Evolutionary conservation across 2,329 filamentous ascomycete genomes (phyloP).

Genomic region (Capronia americana): DNA sequence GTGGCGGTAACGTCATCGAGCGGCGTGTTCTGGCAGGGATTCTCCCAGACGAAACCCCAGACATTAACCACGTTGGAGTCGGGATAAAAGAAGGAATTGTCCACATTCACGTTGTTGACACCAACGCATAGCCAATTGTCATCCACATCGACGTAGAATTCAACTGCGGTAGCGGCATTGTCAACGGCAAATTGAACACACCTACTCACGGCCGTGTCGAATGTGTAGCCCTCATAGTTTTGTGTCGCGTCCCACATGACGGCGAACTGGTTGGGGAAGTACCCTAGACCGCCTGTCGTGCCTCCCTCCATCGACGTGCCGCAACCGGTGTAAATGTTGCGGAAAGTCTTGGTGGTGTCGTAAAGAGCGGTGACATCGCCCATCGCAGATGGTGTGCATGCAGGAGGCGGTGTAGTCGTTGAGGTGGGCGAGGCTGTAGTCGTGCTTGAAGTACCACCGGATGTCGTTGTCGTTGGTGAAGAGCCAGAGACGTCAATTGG

Average conservation of each 20-base stretch:
- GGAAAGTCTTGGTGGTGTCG: constrained; percentile 15
- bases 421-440: constrained; percentile 14
- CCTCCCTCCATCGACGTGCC: constrained; percentile 16
- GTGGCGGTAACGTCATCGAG: constrained; percentile 12
- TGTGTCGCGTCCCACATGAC: constrained; percentile 10
- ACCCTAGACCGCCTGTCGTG: constrained; percentile 1
- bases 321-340: constrained; percentile 14
- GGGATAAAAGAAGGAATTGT: constrained; percentile 9
- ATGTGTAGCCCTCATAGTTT: constrained; percentile 9
- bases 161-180: constrained; percentile 8
- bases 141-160: constrained; percentile 18
- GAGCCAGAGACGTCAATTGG: constrained; percentile 6
- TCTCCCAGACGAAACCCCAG: constrained; percentile 21
- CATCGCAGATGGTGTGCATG: constrained; percentile 13
- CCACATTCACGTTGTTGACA: constrained; percentile 8
- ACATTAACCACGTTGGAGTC: constrained; percentile 14
- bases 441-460: constrained; percentile 4
- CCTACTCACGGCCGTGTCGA: constrained; percentile 13
- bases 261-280: constrained; percentile 17
- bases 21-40: constrained; percentile 17
- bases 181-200: constrained; percentile 16
- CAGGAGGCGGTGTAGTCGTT: constrained; percentile 10
- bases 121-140: constrained; percentile 20
- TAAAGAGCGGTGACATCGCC: constrained; percentile 17
- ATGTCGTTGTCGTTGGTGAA: background rate